Percentiles rank a stretch among this genome's conserved stretches.
These are phyloP conservation scores for Trichosporon sp. DNA, from an alignment of 1,284 basidiomycete genomes.

Conservation along the genomic window DNA sequence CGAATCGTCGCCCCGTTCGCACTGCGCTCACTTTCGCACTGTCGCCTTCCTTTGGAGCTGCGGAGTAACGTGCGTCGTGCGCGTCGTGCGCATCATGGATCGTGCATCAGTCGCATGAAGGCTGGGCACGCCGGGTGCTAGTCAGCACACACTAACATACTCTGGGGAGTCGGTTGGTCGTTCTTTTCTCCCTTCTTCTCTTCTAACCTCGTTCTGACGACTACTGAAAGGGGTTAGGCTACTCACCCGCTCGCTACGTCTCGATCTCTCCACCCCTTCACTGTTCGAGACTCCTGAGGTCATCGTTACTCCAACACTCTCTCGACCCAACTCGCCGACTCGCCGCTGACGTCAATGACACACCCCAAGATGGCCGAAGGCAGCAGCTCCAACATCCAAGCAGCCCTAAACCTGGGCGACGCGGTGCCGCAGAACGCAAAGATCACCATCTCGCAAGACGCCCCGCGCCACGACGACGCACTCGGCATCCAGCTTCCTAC, in stretches of 20 bases:
- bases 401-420: conserved; percentile 6
- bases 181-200: neutral
- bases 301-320: too few relatives aligned
- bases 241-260: neutral
- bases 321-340: neutral
- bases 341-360: neutral
- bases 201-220: neutral
- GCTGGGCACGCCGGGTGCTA: neutral
- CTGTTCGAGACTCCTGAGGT: too few relatives aligned
- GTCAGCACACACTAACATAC: too few relatives aligned
- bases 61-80: neutral
- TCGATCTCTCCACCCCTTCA: too few relatives aligned
- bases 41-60: neutral
- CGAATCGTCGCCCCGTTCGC: neutral
- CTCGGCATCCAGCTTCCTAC: conserved; percentile 12
- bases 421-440: neutral
- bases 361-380: neutral
- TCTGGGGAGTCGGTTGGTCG: neutral
- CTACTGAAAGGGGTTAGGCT: neutral
- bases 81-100: neutral
- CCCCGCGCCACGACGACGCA: conserved; percentile 14
- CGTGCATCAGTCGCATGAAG: neutral
- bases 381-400: neutral
- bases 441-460: conserved; percentile 14
- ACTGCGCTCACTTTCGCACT: neutral